phyloP scores from a whole-genome alignment of 192 early-diverging fungal species.

The Linnemannia zychae region DNA sequence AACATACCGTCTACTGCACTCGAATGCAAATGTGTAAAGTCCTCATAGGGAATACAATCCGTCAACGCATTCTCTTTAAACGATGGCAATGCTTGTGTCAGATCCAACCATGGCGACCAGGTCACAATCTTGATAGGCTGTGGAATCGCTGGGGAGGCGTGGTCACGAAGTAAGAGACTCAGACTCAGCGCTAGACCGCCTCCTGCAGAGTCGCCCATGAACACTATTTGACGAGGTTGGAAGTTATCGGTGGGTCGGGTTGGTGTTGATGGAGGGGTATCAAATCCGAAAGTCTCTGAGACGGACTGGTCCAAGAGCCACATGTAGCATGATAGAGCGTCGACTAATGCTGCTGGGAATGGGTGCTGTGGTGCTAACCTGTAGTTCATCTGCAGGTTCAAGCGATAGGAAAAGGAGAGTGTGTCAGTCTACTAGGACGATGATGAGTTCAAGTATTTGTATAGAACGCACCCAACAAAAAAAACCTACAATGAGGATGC shows the following conservation, averaged over 20 bases:
- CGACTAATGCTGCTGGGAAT: slow-evolving; percentile 86
- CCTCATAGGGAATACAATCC: slow-evolving; percentile 63
- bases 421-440: neutral
- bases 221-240: slow-evolving; percentile 66
- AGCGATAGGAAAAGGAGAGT: too few species aligned
- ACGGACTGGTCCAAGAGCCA: slow-evolving; percentile 69
- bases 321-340: slow-evolving; percentile 80
- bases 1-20: slow-evolving; percentile 47
- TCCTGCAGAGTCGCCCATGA: slow-evolving; percentile 78
- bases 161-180: slow-evolving; percentile 66
- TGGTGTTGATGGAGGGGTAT: slow-evolving; percentile 21
- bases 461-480: neutral
- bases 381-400: slow-evolving; percentile 79
- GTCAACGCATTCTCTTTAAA: slow-evolving; percentile 53
- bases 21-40: slow-evolving; percentile 30
- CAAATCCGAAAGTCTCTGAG: slow-evolving; percentile 52
- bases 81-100: slow-evolving; percentile 64
- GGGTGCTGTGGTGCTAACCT: slow-evolving; percentile 82
- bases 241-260: slow-evolving; percentile 6
- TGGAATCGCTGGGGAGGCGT: slow-evolving; percentile 53
- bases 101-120: slow-evolving; percentile 79
- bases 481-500: slow-evolving; percentile 24
- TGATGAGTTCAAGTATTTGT: too few species aligned
- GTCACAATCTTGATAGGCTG: slow-evolving; percentile 65
- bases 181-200: slow-evolving; percentile 68